Base-by-base conservation (phyloP, 139 green algal genomes). In the Pseudopediastrum boryanum region DNA sequence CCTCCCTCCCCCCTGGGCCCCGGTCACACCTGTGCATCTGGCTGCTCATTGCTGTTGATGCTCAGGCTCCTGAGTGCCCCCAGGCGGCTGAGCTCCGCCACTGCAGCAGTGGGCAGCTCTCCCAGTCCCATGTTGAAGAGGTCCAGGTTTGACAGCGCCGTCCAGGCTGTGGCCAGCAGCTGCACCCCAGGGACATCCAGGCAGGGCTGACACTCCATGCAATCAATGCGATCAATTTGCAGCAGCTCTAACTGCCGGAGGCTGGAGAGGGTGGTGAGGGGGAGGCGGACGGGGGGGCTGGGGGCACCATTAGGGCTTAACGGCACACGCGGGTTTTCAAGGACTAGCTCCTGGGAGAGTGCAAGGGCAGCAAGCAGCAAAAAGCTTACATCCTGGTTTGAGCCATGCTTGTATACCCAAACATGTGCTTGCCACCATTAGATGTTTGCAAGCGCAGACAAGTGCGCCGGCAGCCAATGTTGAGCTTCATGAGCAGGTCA, bases 91-190 rank as follows among this genome's bases (percentile, higher is more conserved):
- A 78, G 69, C 25, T 56, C 71, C 44, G 59, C 38, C 4, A 78
- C 39, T 27, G 71, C 71, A 3, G 27, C 71, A 48, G 48, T 56
- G 2, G 54, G 71, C 38, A 78, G 43, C 71, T 70, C 39, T 16
- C 69, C 44, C 19, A 41, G 54, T 9, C 48, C 44, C 56, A 78
- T 70, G 10, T 56, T 56, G 38, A 13, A 61, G 6, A 78, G 31
- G 38, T 78, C 71, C 16, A 78, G 2, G 8, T 54, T 70, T 2
- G 44, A 41, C 23, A 78, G 39, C 2, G 23, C 29, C 12, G 12
- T 70, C 71, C 71, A 78, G 4, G 25, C n/a, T n/a, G 38, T 56
- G n/a, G 54, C 54, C 25, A 78, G 71, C 56, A 70, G 52, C 25
- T 31, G 38, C 13, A 78, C n/a, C 21, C 6, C 16, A 23, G 42